Evolutionary conservation across 2,329 filamentous ascomycete species (phyloP).

Genomic region (Talaromyces pinophilus): DNA sequence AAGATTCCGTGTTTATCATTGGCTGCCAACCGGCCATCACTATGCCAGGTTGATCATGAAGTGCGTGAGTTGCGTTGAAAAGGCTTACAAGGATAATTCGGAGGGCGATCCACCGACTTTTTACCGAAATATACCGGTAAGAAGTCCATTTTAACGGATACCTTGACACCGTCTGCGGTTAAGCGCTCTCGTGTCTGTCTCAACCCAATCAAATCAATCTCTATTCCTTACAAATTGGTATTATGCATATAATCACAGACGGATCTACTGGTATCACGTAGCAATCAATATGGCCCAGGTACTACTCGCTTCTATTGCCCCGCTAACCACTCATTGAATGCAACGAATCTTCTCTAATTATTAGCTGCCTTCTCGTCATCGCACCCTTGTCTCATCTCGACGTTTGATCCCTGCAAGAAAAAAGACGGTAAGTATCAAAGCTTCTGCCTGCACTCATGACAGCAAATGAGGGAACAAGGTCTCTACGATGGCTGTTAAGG

Average conservation of each 20-base stretch:
- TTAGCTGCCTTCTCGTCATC: neutral
- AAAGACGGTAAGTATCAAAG: neutral
- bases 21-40: neutral
- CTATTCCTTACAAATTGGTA: neutral
- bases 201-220: neutral
- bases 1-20: neutral
- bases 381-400: neutral
- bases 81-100: neutral
- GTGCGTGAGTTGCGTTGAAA: neutral
- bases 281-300: neutral
- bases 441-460: neutral
- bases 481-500: neutral
- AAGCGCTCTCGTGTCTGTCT: neutral
- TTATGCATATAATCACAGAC: slow-evolving; percentile 1
- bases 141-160: neutral
- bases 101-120: neutral
- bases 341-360: neutral
- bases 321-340: neutral
- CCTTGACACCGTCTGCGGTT: neutral
- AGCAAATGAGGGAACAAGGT: neutral
- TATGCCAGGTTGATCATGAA: neutral
- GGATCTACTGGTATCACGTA: slow-evolving; percentile 7
- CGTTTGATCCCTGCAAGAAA: neutral
- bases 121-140: neutral
- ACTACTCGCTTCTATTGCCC: neutral